Percentiles rank a stretch among this genome's conserved stretches.
Conservation (phyloP, 2,329 filamentous ascomycete species). For the Penicillium digitatum region DNA sequence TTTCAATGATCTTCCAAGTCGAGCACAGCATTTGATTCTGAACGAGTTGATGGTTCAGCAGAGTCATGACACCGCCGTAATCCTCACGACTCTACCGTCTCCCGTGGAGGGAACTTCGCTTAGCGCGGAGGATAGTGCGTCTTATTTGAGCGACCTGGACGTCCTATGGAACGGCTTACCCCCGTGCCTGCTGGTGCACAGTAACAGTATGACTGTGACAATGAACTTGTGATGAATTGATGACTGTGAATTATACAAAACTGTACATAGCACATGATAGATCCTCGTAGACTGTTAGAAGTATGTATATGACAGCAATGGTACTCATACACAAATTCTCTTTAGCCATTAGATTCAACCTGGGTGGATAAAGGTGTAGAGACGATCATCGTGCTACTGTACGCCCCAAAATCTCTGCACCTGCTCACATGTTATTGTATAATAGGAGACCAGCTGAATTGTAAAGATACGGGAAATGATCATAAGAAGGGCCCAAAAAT, state of each 20-base stretch:
- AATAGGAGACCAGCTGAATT: background rate
- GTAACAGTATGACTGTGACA: constrained; percentile 84
- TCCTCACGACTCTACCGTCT: constrained; percentile 79
- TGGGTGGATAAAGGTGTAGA: constrained; percentile 1
- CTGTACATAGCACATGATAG: constrained; percentile 1
- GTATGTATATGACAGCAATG: background rate
- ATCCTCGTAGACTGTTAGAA: background rate
- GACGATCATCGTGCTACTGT: constrained; percentile 11
- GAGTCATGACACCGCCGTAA: constrained; percentile 67
- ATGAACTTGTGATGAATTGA: constrained; percentile 39
- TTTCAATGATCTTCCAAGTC: constrained; percentile 81
- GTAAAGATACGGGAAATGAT: background rate
- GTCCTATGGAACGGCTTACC: constrained; percentile 72
- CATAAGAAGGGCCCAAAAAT: no score
- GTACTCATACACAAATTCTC: background rate
- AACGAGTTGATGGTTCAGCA: constrained; percentile 75
- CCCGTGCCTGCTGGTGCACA: constrained; percentile 73
- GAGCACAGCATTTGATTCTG: constrained; percentile 79
- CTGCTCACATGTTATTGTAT: background rate
- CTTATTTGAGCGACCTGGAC: constrained; percentile 74
- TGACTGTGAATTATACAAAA: constrained; percentile 6
- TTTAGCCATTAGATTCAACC: background rate
- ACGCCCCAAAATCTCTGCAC: constrained; percentile 10
- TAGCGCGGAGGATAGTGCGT: constrained; percentile 65
- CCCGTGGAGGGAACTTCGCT: constrained; percentile 71